Evolutionary conservation across 495 filamentous ascomycete species (phyloP), one percentile per base, ranked within the genome.

Genomic region (Polyplosphaeria fusca): DNA sequence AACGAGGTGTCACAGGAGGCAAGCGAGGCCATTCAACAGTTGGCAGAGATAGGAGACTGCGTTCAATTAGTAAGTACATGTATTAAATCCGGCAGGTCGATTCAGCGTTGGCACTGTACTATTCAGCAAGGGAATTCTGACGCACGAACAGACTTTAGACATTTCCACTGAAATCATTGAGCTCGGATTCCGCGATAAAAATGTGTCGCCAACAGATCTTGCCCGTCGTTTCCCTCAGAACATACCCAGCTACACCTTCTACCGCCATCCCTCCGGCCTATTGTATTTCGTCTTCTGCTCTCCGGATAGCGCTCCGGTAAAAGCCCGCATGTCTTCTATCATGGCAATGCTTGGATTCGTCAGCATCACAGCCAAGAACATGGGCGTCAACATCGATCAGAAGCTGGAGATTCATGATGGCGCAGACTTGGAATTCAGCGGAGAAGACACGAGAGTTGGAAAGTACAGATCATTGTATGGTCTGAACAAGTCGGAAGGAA

Each of bases 361-460:
- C 52, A 61, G 56, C 30, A 47, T 61, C 20, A 61, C 56, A 25
- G 46, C 52, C 5, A 51, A 50, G 22, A 35, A 14, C 30, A 26
- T 19, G 9, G 58, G 58, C 11, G 38, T 61, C 18, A 37, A 46
- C 12, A 47, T 55, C 3, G 52, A 55, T 35, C 20, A 51, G 39
- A 61, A 56, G 32, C 44, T 55, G 22, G 58, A 61, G 35, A 55
- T 61, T 23, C 51, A 61, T 42, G 58, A 55, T 19, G 9, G 14
- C 7, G 58, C 47, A 1, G 51, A 54, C 22, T 27, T 61, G 35
- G 54, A 42, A 13, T 50, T 58, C 25, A 14, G 14, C 14, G 30
- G 30, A 7, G 30, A 7, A 7, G 52, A 56, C 32, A 25, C 41
- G 28, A 28, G 52, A 5, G 48, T 56, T 37, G 52, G 52, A 2